phyloP scores from a whole-genome alignment of 495 filamentous ascomycete species.

The Thermochaetoides thermophila region DNA sequence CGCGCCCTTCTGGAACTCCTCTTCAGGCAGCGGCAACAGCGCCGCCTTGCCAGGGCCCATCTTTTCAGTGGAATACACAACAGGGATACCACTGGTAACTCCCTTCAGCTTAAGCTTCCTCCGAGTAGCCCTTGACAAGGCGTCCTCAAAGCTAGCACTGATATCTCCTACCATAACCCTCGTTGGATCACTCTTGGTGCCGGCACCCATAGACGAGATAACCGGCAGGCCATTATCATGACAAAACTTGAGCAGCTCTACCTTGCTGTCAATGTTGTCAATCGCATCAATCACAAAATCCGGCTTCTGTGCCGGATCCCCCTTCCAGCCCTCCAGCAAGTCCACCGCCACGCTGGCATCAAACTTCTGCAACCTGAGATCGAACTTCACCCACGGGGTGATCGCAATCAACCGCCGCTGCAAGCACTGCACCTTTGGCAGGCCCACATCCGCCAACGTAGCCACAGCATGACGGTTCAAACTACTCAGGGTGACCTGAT shows the following conservation, averaged over 20 bases:
- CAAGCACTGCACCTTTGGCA: constrained; percentile 82
- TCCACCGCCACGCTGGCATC: constrained; percentile 31
- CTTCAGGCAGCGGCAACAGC: constrained; percentile 71
- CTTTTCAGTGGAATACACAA: constrained; percentile 88
- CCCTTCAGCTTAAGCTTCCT: constrained; percentile 65
- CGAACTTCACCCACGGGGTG: constrained; percentile 81
- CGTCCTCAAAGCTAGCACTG: constrained; percentile 75
- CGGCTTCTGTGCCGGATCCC: constrained; percentile 46
- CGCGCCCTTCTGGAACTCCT: constrained; percentile 76
- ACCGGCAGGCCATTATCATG: constrained; percentile 57
- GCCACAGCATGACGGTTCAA: constrained; percentile 92
- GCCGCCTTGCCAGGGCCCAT: constrained; percentile 82
- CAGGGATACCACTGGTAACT: constrained; percentile 71
- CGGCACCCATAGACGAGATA: constrained; percentile 92
- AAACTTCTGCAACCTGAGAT: constrained; percentile 77
- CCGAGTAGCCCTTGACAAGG: constrained; percentile 70
- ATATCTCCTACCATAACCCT: constrained; percentile 88
- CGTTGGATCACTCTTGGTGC: constrained; percentile 93
- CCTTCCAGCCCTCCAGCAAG: constrained; percentile 48
- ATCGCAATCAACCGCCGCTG: constrained; percentile 65
- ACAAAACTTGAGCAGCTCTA: constrained; percentile 81
- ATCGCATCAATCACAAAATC: constrained; percentile 94
- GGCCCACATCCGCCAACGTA: constrained; percentile 84
- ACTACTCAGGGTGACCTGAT: constrained; percentile 88
- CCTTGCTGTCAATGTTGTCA: constrained; percentile 95